A percentile compares a stretch with the other conserved stretches of the same genome.
phyloP scores from a whole-genome alignment of 371 early-diverging fungal species.

The Nosema muscidifuracis region DNA sequence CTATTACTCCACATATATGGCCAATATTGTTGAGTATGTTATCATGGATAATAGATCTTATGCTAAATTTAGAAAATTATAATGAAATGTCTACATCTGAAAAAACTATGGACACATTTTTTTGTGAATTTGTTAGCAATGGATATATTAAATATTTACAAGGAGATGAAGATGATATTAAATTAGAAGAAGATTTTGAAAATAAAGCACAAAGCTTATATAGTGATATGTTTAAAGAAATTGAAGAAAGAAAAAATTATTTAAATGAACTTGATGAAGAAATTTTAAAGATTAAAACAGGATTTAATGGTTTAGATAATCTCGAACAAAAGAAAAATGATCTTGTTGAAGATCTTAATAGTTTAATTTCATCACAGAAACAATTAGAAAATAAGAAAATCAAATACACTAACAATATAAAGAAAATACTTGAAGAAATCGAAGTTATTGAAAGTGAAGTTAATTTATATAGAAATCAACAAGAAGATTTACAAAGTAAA shows the following conservation, averaged over 20 bases:
- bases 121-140: conserved; percentile 59
- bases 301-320: background rate
- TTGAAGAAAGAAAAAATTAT: conserved; percentile 23
- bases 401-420: conserved; percentile 51
- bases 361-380: conserved; percentile 42
- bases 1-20: conserved; percentile 77
- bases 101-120: conserved; percentile 36
- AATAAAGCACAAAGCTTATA: conserved; percentile 36
- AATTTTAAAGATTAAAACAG: background rate
- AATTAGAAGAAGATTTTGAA: conserved; percentile 43
- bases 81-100: background rate
- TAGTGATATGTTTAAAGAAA: conserved; percentile 31
- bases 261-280: conserved; percentile 19
- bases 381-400: conserved; percentile 53
- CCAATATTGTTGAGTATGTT: conserved; percentile 76
- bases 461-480: conserved; percentile 25
- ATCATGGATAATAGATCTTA: conserved; percentile 76
- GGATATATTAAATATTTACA: conserved; percentile 62
- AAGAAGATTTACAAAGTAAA: conserved; percentile 60
- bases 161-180: conserved; percentile 50
- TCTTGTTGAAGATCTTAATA: conserved; percentile 52
- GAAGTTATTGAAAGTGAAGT: conserved; percentile 42
- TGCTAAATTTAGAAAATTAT: conserved; percentile 45
- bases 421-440: conserved; percentile 45
- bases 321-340: conserved; percentile 50